Conservation (phyloP, 2,329 filamentous ascomycete genomes). For the Curvularia spicifera region DNA sequence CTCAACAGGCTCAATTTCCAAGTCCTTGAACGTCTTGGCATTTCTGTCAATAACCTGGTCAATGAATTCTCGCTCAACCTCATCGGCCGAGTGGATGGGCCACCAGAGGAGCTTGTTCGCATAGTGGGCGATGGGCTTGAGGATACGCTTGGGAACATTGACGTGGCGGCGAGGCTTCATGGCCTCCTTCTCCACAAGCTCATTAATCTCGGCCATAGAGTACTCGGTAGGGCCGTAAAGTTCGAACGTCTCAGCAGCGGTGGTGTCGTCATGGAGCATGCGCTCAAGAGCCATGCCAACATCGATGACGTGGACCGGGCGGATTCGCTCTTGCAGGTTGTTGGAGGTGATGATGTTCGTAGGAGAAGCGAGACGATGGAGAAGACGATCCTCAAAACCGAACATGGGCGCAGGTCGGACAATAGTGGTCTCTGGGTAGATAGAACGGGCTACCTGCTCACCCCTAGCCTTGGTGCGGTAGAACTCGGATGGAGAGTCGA, state of each 20-base stretch:
- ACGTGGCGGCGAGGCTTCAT: slow-evolving; percentile 87
- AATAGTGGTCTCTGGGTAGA: slow-evolving; percentile 97
- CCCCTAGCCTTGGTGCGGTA: slow-evolving; percentile 88
- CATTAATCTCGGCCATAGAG: slow-evolving; percentile 83
- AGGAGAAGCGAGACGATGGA: slow-evolving; percentile 81
- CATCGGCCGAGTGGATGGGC: slow-evolving; percentile 80
- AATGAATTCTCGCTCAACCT: slow-evolving; percentile 90
- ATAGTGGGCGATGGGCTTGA: slow-evolving; percentile 76
- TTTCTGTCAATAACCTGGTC: slow-evolving; percentile 88
- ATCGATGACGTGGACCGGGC: slow-evolving; percentile 91
- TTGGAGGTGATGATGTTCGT: slow-evolving; percentile 89
- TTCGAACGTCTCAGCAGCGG: slow-evolving; percentile 89
- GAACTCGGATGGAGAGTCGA: slow-evolving; percentile 83
- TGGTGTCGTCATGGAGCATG: slow-evolving; percentile 90
- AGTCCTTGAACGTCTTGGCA: slow-evolving; percentile 94
- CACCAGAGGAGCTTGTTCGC: slow-evolving; percentile 90
- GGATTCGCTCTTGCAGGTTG: slow-evolving; percentile 88
- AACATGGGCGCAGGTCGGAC: slow-evolving; percentile 93
- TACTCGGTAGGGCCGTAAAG: slow-evolving; percentile 94
- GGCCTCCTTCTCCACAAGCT: slow-evolving; percentile 90
- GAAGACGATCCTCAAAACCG: slow-evolving; percentile 90
- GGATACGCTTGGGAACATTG: slow-evolving; percentile 81
- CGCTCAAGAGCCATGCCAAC: slow-evolving; percentile 86
- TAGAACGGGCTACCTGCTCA: slow-evolving; percentile 81
- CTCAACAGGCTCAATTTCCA: slow-evolving; percentile 87